Conservation (phyloP, 192 early-diverging fungal genomes). For the Linnemannia schmuckeri region DNA sequence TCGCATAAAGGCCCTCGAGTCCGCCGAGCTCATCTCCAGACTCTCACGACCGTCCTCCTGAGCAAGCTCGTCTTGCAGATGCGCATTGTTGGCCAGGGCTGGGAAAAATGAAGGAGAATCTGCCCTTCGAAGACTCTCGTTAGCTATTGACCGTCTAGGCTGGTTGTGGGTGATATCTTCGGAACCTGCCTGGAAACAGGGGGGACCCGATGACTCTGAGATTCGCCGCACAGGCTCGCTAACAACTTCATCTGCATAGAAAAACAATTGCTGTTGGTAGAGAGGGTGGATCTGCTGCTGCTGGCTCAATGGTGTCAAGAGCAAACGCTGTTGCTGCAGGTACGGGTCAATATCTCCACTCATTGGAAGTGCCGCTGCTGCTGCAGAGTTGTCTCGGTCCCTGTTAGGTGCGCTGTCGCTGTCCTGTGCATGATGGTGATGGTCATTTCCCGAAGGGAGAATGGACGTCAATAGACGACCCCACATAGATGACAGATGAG, state of each 20-base stretch:
- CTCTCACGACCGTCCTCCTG: conserved; percentile 43
- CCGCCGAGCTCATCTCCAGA: conserved; percentile 5
- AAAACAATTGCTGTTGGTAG: conserved; percentile 44
- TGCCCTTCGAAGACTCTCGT: neutral
- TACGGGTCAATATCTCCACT: conserved; percentile 4
- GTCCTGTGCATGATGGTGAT: neutral
- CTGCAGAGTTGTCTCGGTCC: neutral
- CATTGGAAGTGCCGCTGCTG: neutral
- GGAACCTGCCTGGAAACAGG: neutral
- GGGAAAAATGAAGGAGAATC: conserved; percentile 17
- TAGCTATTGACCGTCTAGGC: neutral
- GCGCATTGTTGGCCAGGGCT: conserved; percentile 18
- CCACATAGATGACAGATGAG: conserved; percentile 28
- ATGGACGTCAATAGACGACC: conserved; percentile 43
- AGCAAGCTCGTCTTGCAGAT: conserved; percentile 27
- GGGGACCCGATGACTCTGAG: neutral
- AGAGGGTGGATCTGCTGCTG: conserved; percentile 21
- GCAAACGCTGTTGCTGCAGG: conserved; percentile 20
- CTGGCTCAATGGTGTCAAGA: conserved; percentile 22
- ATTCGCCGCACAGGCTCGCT: conserved; percentile 1
- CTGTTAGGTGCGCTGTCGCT: neutral
- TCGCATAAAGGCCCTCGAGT: neutral
- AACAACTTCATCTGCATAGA: conserved; percentile 40
- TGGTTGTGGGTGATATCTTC: no score
- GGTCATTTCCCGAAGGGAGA: conserved; percentile 17